Evolutionary conservation across 2,329 filamentous ascomycete genomes (phyloP).

Genomic region (Harringtonia lauricola): DNA sequence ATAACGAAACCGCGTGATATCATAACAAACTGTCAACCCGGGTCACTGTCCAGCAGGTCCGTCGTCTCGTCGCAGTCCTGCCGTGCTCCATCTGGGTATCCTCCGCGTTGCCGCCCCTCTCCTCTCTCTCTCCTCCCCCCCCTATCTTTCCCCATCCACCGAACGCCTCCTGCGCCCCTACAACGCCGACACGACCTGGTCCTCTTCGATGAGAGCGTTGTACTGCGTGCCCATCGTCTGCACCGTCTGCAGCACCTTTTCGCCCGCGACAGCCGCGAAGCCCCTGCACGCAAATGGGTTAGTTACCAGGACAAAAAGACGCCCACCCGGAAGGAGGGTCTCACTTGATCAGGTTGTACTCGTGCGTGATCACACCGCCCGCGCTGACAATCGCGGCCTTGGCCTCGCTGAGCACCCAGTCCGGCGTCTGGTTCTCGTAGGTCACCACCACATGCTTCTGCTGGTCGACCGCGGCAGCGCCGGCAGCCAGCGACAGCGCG

Average conservation of each 20-base stretch:
- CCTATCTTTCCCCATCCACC: no score
- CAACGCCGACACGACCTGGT: conserved; percentile 49
- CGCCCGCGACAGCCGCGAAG: conserved; percentile 65
- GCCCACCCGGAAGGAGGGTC: conserved; percentile 19
- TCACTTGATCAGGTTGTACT: conserved; percentile 59
- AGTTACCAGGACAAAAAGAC: neutral
- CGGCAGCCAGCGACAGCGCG: conserved; percentile 45
- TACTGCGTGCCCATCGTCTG: conserved; percentile 49
- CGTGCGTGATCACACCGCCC: conserved; percentile 70
- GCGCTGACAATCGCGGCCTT: conserved; percentile 59
- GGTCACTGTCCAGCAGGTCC: no score
- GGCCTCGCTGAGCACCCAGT: conserved; percentile 56
- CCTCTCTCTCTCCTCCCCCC: no score
- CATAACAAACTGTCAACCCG: no score
- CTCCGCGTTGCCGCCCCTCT: no score
- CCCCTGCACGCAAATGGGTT: conserved; percentile 41
- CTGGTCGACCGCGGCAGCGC: conserved; percentile 50
- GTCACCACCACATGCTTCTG: conserved; percentile 69
- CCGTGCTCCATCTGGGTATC: no score
- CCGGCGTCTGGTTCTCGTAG: conserved; percentile 59
- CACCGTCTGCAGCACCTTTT: conserved; percentile 56
- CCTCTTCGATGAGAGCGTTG: conserved; percentile 63
- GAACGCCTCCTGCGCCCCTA: no score
- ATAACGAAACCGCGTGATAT: no score
- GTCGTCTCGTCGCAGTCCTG: no score